These are phyloP conservation scores for Adansonia madagascariensis DNA, from an alignment of 441 rosid genomes.

Conservation along the genomic window DNA sequence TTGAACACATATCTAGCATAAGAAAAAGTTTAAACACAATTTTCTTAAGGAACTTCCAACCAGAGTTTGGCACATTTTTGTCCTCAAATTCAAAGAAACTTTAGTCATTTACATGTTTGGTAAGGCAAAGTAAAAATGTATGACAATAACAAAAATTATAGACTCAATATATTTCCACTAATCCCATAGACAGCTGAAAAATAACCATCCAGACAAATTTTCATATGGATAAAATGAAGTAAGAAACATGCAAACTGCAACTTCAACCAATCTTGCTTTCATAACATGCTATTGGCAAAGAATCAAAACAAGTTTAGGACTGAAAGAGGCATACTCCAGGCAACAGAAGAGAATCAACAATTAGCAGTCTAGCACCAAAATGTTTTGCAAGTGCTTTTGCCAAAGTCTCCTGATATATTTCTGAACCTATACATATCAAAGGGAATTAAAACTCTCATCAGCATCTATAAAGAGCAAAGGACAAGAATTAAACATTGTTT, in stretches of 20 bases:
- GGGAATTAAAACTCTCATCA: background rate
- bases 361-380: conserved; percentile 76
- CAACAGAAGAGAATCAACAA: conserved; percentile 82
- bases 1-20: background rate
- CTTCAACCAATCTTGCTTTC: background rate
- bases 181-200: background rate
- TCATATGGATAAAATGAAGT: background rate
- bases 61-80: background rate
- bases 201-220: background rate
- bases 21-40: background rate
- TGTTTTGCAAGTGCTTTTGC: conserved; percentile 90
- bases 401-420: conserved; percentile 96
- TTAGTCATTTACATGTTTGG: background rate
- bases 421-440: conserved; percentile 67
- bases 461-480: conserved; percentile 2
- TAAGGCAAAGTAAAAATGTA: background rate
- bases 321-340: conserved; percentile 80
- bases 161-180: background rate
- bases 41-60: background rate
- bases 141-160: background rate
- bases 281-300: background rate
- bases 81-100: background rate
- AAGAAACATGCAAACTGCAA: background rate
- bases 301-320: conserved; percentile 14
- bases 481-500: background rate